Evolutionary conservation across 345 rosid species (phyloP).

Genomic region (Nasturtium officinale): DNA sequence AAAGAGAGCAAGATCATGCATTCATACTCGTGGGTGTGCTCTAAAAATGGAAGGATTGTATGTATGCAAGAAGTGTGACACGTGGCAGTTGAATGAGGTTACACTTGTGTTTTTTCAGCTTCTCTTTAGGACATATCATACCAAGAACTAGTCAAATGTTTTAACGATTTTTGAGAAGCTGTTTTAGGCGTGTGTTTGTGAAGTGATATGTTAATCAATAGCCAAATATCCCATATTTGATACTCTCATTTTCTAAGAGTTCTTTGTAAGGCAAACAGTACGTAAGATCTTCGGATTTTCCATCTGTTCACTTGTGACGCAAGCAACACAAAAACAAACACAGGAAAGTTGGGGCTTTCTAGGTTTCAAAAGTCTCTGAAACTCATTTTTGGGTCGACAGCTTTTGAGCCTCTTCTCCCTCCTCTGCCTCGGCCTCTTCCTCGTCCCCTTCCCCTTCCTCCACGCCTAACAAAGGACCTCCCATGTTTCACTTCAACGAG

Average conservation of each 20-base stretch:
- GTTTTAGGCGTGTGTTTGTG: background rate
- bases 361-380: conserved; percentile 42
- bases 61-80: conserved; percentile 21
- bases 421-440: conserved; percentile 66
- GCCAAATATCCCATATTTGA: background rate
- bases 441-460: conserved; percentile 71
- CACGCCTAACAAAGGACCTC: conserved; percentile 62
- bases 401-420: conserved; percentile 47
- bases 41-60: background rate
- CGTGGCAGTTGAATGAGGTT: background rate
- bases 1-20: conserved; percentile 10
- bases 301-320: conserved; percentile 8
- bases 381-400: conserved; percentile 46
- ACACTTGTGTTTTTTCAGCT: conserved; percentile 26
- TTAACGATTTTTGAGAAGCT: background rate
- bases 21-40: conserved; percentile 11
- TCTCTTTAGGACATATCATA: conserved; percentile 1
- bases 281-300: background rate
- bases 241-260: background rate
- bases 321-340: background rate
- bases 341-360: background rate
- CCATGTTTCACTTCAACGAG: conserved; percentile 90
- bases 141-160: conserved; percentile 35
- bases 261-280: background rate
- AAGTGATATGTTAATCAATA: background rate